Base-by-base conservation (phyloP, 2,329 filamentous ascomycete genomes). In the Pseudogymnoascus sp. region DNA sequence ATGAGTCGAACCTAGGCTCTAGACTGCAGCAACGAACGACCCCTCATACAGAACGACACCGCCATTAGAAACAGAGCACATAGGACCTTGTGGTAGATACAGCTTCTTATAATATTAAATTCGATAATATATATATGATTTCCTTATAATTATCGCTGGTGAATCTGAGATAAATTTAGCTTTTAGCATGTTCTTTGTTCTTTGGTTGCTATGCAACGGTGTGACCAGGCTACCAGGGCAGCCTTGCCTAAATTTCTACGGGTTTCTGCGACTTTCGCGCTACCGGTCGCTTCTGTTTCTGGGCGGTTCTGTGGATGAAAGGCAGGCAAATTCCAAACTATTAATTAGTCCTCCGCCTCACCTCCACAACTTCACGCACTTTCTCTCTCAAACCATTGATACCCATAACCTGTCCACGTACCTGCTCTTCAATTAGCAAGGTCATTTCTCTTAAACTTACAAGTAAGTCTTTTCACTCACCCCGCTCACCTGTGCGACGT, bases 231-330 rank as follows among this genome's bases (percentile, higher is more conserved):
- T 58, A 18, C 18, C 41, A 47, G 14, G 30, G 18, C 57, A 58
- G 57, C 57, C 57, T 58, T 58, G 57, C 57, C 57, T 58, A 37
- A 37, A 58, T 58, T 58, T 58, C 57, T 39, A 58, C 20, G 57
- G 57, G 57, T 58, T 58, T 58, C 57, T 58, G 57, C 14, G 57
- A 58, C 57, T 58, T 58, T 58, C 57, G 57, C 57, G 57, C 57
- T 58, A 58, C 57, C n/a, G 18, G 57, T 58, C 57, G 57, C 57
- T 58, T 58, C 57, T 39, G 47, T 58, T 58, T 58, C 57, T 39
- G 57, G 57, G 57, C 57, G 57, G 37, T 58, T 58, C 57, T 58
- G 57, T 58, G 57, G 57, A 38, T 30, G 32, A 58, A 37, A 32
- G n/a, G 20, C 20, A 39, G 34, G 34, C 57, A 58, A 58, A 58